Evolutionary conservation across 305 asterid species (phyloP).

Genomic region (Plantago coronopus): DNA sequence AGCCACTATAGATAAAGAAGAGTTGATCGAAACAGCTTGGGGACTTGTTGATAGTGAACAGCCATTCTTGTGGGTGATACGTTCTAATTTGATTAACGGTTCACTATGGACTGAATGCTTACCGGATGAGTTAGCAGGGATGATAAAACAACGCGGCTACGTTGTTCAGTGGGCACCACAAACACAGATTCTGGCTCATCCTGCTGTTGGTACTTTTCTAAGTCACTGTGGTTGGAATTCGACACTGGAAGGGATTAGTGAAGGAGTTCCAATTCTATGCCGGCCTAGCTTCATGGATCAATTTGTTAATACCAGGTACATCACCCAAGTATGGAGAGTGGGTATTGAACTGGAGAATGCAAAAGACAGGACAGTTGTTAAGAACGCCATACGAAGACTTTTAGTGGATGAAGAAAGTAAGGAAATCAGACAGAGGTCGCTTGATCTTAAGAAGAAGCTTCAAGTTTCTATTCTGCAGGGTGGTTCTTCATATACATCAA

Average conservation of each 20-base stretch:
- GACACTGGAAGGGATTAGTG: slow-evolving; percentile 38
- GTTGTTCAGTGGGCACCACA: slow-evolving; percentile 61
- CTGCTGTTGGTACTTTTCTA: slow-evolving; percentile 28
- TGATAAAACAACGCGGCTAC: slow-evolving; percentile 18
- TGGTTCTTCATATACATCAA: neutral
- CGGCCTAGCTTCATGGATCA: slow-evolving; percentile 45
- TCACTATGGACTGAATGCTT: slow-evolving; percentile 24
- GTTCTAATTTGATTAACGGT: slow-evolving; percentile 24
- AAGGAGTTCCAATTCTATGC: slow-evolving; percentile 52
- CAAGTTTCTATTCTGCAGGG: neutral
- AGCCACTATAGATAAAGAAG: slow-evolving; percentile 27
- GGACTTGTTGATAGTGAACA: slow-evolving; percentile 37
- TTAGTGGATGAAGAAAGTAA: slow-evolving; percentile 32
- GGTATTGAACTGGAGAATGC: slow-evolving; percentile 37
- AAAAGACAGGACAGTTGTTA: slow-evolving; percentile 24
- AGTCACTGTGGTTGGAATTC: slow-evolving; percentile 62
- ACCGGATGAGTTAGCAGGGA: slow-evolving; percentile 26
- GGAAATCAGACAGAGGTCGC: slow-evolving; percentile 30
- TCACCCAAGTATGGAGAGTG: slow-evolving; percentile 39
- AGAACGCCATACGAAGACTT: slow-evolving; percentile 27
- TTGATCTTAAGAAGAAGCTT: slow-evolving; percentile 20
- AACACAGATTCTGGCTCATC: slow-evolving; percentile 29
- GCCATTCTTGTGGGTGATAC: slow-evolving; percentile 49
- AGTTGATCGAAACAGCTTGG: slow-evolving; percentile 34
- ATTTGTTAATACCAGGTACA: slow-evolving; percentile 37